These are phyloP conservation scores for Zasmidium angulare DNA, from an alignment of 2,329 filamentous ascomycete genomes.

Conservation along the genomic window DNA sequence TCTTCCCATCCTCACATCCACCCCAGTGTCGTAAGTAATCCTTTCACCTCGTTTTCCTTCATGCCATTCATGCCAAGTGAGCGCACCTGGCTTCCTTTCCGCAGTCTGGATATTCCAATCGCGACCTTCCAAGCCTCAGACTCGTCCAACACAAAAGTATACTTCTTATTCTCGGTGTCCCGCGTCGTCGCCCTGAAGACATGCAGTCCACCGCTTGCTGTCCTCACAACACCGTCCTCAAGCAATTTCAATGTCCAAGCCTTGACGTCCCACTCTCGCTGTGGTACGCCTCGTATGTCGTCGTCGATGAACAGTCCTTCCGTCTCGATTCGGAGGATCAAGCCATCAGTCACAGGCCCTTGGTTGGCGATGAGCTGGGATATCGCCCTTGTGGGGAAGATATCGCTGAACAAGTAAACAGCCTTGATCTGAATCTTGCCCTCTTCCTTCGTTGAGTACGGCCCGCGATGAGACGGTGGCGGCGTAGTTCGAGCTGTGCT, in stretches of 20 bases:
- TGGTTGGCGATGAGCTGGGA: constrained; percentile 84
- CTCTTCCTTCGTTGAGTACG: constrained; percentile 85
- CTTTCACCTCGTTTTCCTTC: constrained; percentile 45
- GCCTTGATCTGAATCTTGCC: constrained; percentile 95
- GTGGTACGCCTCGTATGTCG: constrained; percentile 84
- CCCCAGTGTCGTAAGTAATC: constrained; percentile 36
- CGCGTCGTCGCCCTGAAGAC: constrained; percentile 59
- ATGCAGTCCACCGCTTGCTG: constrained; percentile 44
- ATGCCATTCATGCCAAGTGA: constrained; percentile 55
- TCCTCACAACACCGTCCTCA: constrained; percentile 58
- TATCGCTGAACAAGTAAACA: constrained; percentile 89
- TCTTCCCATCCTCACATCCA: constrained; percentile 29
- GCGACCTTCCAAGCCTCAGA: constrained; percentile 64
- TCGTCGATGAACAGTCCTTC: constrained; percentile 97
- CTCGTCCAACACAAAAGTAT: constrained; percentile 60
- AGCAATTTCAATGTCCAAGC: constrained; percentile 93
- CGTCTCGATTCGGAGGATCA: constrained; percentile 87
- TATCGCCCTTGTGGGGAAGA: constrained; percentile 83
- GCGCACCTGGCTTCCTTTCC: constrained; percentile 57
- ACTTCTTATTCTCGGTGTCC: constrained; percentile 61
- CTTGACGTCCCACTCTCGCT: constrained; percentile 98
- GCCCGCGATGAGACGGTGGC: constrained; percentile 70
- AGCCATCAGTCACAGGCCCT: constrained; percentile 82
- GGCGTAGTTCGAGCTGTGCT: constrained; percentile 82
- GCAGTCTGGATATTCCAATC: constrained; percentile 56